phyloP scores from a whole-genome alignment of 768 basidiomycete species.

The Phlebiopsis flavidoalba region DNA sequence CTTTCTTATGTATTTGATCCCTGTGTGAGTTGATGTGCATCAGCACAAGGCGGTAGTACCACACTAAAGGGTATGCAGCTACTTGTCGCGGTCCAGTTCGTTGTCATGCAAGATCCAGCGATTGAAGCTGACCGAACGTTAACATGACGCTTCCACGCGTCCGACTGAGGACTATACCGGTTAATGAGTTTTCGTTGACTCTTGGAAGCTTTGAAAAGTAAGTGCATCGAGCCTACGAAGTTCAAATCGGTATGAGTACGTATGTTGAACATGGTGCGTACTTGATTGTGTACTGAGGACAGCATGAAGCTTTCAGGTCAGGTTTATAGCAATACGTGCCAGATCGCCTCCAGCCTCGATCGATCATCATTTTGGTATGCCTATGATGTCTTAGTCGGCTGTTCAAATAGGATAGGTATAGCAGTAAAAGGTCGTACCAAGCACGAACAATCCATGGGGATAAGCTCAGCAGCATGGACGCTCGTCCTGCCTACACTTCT shows the following conservation, averaged over 20 bases:
- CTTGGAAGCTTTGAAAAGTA: conserved; percentile 62
- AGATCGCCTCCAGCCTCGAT: conserved; percentile 81
- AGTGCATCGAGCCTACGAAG: conserved; percentile 51
- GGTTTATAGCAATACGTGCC: conserved; percentile 88
- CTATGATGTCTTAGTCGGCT: conserved; percentile 29
- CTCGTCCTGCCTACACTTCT: conserved; percentile 38
- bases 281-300: conserved; percentile 95
- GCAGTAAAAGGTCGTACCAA: conserved; percentile 29
- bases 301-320: conserved; percentile 76
- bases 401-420: neutral
- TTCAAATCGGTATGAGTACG: neutral
- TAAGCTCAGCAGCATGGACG: conserved; percentile 42
- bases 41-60: neutral
- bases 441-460: conserved; percentile 49
- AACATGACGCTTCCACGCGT: neutral
- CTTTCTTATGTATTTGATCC: neutral
- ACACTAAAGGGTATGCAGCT: conserved; percentile 8
- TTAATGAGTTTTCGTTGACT: conserved; percentile 73
- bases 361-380: conserved; percentile 79
- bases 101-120: conserved; percentile 46
- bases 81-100: conserved; percentile 20
- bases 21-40: neutral
- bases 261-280: conserved; percentile 26
- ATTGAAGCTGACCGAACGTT: conserved; percentile 53
- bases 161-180: conserved; percentile 37